phyloP scores from a whole-genome alignment of 2,329 filamentous ascomycete species.

The Fusarium denticulatum region DNA sequence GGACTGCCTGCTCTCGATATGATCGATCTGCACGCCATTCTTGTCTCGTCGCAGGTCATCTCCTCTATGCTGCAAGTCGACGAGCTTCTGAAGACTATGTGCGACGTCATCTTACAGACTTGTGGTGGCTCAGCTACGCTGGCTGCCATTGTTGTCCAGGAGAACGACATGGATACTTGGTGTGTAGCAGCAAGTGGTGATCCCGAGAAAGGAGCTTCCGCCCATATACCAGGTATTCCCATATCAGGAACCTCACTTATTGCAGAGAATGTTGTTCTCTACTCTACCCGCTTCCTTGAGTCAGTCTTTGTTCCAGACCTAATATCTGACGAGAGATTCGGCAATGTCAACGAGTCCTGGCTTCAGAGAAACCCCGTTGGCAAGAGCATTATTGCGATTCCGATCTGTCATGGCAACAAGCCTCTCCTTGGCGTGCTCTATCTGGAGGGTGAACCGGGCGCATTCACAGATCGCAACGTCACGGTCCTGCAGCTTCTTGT shows the following conservation, averaged over 20 bases:
- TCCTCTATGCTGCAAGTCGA: conserved; percentile 82
- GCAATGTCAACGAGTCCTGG: conserved; percentile 77
- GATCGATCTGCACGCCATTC: conserved; percentile 81
- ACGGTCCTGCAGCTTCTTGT: conserved; percentile 76
- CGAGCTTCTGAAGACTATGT: conserved; percentile 81
- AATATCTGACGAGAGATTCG: conserved; percentile 79
- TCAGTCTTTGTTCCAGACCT: conserved; percentile 79
- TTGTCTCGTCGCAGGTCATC: conserved; percentile 81
- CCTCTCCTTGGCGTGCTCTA: conserved; percentile 79
- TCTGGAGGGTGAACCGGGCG: conserved; percentile 77
- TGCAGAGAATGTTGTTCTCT: conserved; percentile 80
- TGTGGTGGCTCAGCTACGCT: conserved; percentile 76
- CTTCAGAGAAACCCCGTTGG: conserved; percentile 73
- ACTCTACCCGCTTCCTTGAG: conserved; percentile 80
- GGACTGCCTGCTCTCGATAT: conserved; percentile 81
- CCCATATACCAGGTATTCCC: conserved; percentile 72
- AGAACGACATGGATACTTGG: conserved; percentile 71
- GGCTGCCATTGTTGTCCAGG: conserved; percentile 78
- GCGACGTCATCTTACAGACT: conserved; percentile 81
- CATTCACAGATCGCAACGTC: conserved; percentile 79
- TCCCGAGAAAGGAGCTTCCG: conserved; percentile 73
- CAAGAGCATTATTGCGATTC: conserved; percentile 81
- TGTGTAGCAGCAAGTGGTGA: conserved; percentile 79
- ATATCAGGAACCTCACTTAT: conserved; percentile 73
- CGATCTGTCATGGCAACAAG: conserved; percentile 77